phyloP scores from a whole-genome alignment of 257 asterid genomes.

The Handroanthus guayacan region DNA sequence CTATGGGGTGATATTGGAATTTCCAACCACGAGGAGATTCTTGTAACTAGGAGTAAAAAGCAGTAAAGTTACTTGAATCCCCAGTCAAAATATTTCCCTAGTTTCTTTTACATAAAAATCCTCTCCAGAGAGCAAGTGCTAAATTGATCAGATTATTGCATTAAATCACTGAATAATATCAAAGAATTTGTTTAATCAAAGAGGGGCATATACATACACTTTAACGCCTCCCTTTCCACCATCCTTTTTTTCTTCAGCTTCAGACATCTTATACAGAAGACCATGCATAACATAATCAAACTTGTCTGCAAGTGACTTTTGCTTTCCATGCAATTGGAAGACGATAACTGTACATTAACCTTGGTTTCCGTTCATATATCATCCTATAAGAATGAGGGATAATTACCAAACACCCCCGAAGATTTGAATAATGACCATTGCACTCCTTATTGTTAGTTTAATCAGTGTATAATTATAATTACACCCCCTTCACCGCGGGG shows the following conservation, averaged over 20 bases:
- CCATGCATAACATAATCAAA: slow-evolving; percentile 96
- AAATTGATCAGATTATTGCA: slow-evolving; percentile 1
- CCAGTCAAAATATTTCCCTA: not conserved
- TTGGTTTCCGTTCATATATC: not conserved
- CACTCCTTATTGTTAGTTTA: no score
- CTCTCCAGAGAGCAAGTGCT: not conserved
- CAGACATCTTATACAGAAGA: slow-evolving; percentile 77
- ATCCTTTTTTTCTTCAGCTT: slow-evolving; percentile 45
- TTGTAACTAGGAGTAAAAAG: no score
- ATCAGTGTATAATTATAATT: no score
- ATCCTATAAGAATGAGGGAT: not conserved
- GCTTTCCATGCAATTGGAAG: slow-evolving; percentile 54
- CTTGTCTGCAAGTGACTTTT: slow-evolving; percentile 82
- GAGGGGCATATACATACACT: slow-evolving; percentile 58
- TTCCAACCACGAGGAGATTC: not conserved
- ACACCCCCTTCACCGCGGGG: no score
- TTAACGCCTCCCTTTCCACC: slow-evolving; percentile 39
- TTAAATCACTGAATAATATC: not conserved
- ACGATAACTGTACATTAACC: not conserved
- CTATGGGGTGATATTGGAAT: not conserved
- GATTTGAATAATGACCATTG: no score
- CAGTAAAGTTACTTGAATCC: not conserved
- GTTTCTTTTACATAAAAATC: not conserved
- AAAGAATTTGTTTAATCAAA: not conserved
- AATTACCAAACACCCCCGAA: no score